Base-by-base conservation (phyloP, 306 rosid species). In the Coriaria nepalensis region DNA sequence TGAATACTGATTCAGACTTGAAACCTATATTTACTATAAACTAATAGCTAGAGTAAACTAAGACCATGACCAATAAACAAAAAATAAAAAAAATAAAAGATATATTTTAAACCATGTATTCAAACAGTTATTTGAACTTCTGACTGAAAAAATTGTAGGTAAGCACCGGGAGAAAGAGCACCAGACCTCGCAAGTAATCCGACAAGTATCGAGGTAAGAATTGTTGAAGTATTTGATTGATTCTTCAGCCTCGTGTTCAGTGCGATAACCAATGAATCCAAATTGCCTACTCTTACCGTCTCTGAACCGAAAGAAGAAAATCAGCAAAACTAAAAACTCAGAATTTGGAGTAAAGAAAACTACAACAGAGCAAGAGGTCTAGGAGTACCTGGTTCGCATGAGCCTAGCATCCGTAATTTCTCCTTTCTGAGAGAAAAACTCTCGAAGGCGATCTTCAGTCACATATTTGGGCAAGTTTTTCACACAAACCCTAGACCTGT, bases 401-500 rank as follows among this genome's bases (percentile, higher is more conserved):
- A 90, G 84, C 82, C 75, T 81, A 13, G 69, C 80, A 49, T 90
- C 95, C 0, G 97, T 90, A 46, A 79, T 57, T 68, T 84, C 87
- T 60, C 97, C 97, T 60, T 79, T 81, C 73, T 60, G 58, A 29
- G 92, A 81, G 63, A 84, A 90, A 6, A 68, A 13, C 6, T 82
- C 78, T 43, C 70, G 70, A 7, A 84, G 81, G 11, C 68, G 72
- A 47, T 77, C 79, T 48, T 84, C 98, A 0, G 14, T 55, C 34
- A 57, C 73, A 46, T 77, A 38, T 53, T 79, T 81, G 0, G 95
- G 94, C 46, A 85, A 59, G 69, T 79, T 85, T 69, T 90, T 90
- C 62, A 90, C 98, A 46, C 79, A 74, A 46, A 90, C 73, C 57
- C 95, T 75, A 3, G 98, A 81, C 95, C 95, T 85, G 71, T 32